Percentiles rank a stretch among this genome's conserved stretches.
phyloP scores from a whole-genome alignment of 768 basidiomycete genomes.

The Suillus hirtellus region DNA sequence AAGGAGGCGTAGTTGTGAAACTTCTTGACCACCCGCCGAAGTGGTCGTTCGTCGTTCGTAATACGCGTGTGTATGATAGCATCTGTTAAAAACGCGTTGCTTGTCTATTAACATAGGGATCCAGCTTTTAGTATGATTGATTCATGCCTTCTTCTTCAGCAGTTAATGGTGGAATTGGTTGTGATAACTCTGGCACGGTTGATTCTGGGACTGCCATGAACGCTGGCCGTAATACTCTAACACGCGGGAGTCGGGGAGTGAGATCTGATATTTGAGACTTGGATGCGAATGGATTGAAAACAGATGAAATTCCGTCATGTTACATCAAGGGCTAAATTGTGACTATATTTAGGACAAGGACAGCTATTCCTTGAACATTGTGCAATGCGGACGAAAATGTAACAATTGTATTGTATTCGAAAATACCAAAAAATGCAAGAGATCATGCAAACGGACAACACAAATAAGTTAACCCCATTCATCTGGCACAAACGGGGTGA shows the following conservation, averaged over 20 bases:
- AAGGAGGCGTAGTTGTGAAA: conserved; percentile 72
- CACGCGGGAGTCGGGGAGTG: neutral
- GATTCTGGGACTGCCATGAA: conserved; percentile 7
- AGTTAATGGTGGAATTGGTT: conserved; percentile 46
- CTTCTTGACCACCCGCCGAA: conserved; percentile 78
- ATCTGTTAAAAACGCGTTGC: conserved; percentile 45
- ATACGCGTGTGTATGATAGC: conserved; percentile 79
- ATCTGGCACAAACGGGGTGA: conserved; percentile 79
- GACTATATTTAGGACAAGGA: conserved; percentile 2
- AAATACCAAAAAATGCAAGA: neutral
- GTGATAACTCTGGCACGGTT: conserved; percentile 15
- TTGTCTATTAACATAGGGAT: conserved; percentile 15
- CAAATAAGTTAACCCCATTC: conserved; percentile 56
- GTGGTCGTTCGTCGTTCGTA: conserved; percentile 76
- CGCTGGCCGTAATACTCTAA: neutral
- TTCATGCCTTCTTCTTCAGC: conserved; percentile 63
- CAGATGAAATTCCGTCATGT: neutral
- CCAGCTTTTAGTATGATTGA: conserved; percentile 2
- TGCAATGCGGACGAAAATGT: neutral
- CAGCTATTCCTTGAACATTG: neutral
- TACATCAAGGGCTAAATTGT: conserved; percentile 1
- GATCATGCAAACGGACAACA: neutral
- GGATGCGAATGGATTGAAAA: neutral
- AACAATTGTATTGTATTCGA: conserved; percentile 1
- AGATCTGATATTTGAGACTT: neutral